Evolutionary conservation across 768 basidiomycete species (phyloP).

Genomic region (Mycena kentingensis): DNA sequence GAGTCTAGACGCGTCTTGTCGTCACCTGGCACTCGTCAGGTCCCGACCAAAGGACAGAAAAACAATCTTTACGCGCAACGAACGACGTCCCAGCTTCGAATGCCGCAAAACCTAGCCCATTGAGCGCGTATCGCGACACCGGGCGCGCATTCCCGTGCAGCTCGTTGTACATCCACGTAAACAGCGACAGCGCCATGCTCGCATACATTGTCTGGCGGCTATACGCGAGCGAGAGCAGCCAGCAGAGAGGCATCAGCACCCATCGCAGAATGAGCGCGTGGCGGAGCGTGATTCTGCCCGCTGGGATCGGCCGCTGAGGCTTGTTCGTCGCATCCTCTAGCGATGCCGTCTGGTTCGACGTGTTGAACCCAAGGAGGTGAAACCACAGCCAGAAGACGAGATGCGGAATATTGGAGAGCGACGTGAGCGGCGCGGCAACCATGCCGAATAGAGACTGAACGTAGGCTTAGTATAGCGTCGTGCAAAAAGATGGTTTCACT

Average conservation of each 20-base stretch:
- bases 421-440: slow-evolving; percentile 17
- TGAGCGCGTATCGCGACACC: slow-evolving; percentile 11
- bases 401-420: slow-evolving; percentile 18
- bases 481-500: slow-evolving; percentile 1
- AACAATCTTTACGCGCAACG: slow-evolving; percentile 13
- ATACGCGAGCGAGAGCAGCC: slow-evolving; percentile 19
- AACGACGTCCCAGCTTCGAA: slow-evolving; percentile 23
- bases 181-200: slow-evolving; percentile 15
- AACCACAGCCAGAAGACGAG: slow-evolving; percentile 41
- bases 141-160: slow-evolving; percentile 10
- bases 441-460: slow-evolving; percentile 23
- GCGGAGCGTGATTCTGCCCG: slow-evolving; percentile 30
- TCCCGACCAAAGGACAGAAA: not conserved
- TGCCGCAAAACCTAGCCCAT: slow-evolving; percentile 19
- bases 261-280: slow-evolving; percentile 31
- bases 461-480: no score
- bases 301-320: slow-evolving; percentile 36
- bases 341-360: slow-evolving; percentile 37
- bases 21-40: slow-evolving; percentile 12
- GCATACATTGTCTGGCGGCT: slow-evolving; percentile 15
- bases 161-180: slow-evolving; percentile 23
- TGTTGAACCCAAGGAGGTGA: slow-evolving; percentile 39
- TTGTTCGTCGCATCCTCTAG: slow-evolving; percentile 38
- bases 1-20: slow-evolving; percentile 26
- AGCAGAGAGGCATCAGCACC: slow-evolving; percentile 31